Percentiles rank a stretch among this genome's conserved stretches.
phyloP scores from a whole-genome alignment of 352 stramenopile species.

The Globisporangium polare region DNA sequence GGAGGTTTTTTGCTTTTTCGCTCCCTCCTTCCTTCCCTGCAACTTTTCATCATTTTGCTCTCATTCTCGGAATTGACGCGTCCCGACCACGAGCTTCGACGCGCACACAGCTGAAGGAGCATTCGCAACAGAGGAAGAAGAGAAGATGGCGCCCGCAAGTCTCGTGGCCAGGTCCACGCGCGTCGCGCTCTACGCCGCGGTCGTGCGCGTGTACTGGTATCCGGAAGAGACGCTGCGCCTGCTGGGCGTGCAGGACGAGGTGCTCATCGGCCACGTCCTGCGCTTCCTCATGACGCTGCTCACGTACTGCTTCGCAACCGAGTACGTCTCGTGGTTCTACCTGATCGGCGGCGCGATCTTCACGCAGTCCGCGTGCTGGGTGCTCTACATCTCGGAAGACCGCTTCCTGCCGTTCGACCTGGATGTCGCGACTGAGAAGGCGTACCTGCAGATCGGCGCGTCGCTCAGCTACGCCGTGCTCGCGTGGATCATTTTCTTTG shows the following conservation, averaged over 20 bases:
- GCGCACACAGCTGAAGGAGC: background rate
- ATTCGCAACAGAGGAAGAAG: background rate
- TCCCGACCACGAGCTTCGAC: background rate
- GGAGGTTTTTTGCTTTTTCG: background rate
- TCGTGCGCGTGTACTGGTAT: slow-evolving; percentile 43
- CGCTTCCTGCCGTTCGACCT: slow-evolving; percentile 26
- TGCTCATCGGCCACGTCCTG: slow-evolving; percentile 46
- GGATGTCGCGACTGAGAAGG: slow-evolving; percentile 41
- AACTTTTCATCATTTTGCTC: background rate
- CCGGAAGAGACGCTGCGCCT: slow-evolving; percentile 41
- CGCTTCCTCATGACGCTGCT: slow-evolving; percentile 58
- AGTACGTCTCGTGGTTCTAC: slow-evolving; percentile 36
- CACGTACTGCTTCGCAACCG: slow-evolving; percentile 41
- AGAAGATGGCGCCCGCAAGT: slow-evolving; percentile 3
- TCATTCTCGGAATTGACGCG: slow-evolving; percentile 7
- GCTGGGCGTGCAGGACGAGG: slow-evolving; percentile 26
- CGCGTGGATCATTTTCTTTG: slow-evolving; percentile 48
- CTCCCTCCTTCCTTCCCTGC: background rate
- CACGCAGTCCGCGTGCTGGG: slow-evolving; percentile 53
- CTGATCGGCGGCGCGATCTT: slow-evolving; percentile 39
- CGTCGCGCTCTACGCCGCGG: slow-evolving; percentile 32
- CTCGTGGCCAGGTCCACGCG: slow-evolving; percentile 33
- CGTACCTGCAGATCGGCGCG: slow-evolving; percentile 33
- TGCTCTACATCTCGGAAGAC: slow-evolving; percentile 42
- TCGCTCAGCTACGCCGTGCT: slow-evolving; percentile 44